Evolutionary conservation across 495 filamentous ascomycete genomes (phyloP).

Genomic region (Hamigera avellanea): DNA sequence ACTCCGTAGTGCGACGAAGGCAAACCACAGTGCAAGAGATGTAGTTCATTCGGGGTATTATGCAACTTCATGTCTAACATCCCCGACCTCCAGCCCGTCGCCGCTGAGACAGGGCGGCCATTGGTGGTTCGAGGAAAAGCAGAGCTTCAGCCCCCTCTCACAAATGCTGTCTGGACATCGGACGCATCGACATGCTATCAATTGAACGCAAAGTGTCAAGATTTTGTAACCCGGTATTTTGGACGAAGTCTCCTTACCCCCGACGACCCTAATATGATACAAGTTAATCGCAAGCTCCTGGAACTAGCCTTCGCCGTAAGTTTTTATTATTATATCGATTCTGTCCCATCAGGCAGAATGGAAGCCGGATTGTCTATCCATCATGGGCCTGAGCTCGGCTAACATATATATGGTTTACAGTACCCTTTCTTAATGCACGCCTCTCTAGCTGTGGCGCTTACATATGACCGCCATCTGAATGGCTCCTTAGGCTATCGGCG

Average conservation of each 20-base stretch:
- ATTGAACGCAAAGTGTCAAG: slow-evolving; percentile 23
- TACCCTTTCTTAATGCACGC: slow-evolving; percentile 38
- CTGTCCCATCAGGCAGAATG: background rate
- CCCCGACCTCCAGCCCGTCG: slow-evolving; percentile 26
- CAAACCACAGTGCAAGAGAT: slow-evolving; percentile 33
- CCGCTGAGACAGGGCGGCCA: slow-evolving; percentile 11
- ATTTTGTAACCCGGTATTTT: slow-evolving; percentile 27
- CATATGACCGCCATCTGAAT: slow-evolving; percentile 34
- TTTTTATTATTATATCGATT: slow-evolving; percentile 1
- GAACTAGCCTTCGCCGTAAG: slow-evolving; percentile 25
- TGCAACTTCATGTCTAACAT: slow-evolving; percentile 30
- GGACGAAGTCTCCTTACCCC: slow-evolving; percentile 24
- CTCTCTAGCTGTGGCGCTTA: slow-evolving; percentile 27
- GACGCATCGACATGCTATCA: slow-evolving; percentile 19
- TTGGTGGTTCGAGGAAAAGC: slow-evolving; percentile 7
- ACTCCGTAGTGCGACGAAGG: slow-evolving; percentile 37
- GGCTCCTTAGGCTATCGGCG: slow-evolving; percentile 8
- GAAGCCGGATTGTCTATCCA: background rate
- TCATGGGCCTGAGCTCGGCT: slow-evolving; percentile 7
- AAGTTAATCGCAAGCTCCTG: slow-evolving; percentile 27
- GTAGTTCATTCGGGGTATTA: slow-evolving; percentile 27
- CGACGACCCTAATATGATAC: slow-evolving; percentile 21
- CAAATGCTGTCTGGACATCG: slow-evolving; percentile 20
- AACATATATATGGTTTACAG: slow-evolving; percentile 16
- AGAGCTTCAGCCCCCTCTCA: slow-evolving; percentile 12